phyloP scores from a whole-genome alignment of 176 grass and related monocot genomes.

The Hordeum marinum region DNA sequence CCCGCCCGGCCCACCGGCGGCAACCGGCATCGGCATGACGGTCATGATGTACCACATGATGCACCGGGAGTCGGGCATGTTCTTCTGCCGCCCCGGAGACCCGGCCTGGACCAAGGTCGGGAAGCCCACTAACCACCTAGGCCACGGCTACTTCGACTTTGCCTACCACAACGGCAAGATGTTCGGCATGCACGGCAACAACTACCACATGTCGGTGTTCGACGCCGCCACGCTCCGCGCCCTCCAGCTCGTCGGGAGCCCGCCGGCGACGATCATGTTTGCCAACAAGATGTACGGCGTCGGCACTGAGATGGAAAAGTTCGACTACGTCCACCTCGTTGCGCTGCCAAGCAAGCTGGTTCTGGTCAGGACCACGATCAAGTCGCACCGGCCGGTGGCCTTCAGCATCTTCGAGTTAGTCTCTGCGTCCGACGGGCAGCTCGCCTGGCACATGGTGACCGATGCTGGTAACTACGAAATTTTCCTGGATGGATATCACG shows the following conservation, averaged over 20 bases:
- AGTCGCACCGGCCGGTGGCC: not conserved
- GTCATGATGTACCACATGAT: not conserved
- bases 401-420: constrained; percentile 15
- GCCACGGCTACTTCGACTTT: not conserved
- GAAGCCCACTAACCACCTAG: not conserved
- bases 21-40: not conserved
- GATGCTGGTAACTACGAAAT: constrained; percentile 6
- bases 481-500: constrained; percentile 9
- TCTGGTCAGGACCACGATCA: not conserved
- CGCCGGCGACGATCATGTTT: not conserved
- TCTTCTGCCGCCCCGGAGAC: constrained; percentile 1
- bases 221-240: not conserved
- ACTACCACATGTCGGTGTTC: not conserved
- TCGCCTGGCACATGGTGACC: not conserved
- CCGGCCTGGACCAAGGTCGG: constrained; percentile 1
- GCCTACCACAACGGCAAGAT: not conserved
- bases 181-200: not conserved
- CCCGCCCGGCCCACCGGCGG: not conserved
- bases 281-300: not conserved
- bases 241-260: not conserved
- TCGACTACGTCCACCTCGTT: not conserved
- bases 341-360: constrained; percentile 8
- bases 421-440: not conserved
- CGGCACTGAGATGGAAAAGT: not conserved
- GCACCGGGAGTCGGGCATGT: not conserved